Base-by-base conservation (phyloP, 306 rosid genomes). In the Pyrus bretschneideri region DNA sequence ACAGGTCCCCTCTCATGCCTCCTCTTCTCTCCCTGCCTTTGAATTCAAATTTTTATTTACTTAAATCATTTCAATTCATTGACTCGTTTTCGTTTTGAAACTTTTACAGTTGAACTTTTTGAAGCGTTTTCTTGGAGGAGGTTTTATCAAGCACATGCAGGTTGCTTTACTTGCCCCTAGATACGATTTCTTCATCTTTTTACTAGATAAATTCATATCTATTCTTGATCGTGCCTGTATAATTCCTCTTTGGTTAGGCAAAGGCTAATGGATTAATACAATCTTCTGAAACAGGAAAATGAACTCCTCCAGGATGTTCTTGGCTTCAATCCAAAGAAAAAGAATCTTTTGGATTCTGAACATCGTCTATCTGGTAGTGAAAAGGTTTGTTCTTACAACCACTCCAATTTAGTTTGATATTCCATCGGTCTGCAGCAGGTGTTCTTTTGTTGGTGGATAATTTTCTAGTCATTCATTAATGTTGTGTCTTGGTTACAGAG, bases 131-230 rank as follows among this genome's bases (percentile, higher is more conserved):
- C 92, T 92, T 80, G 97, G 96, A 64, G 97, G 97, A 81, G 98
- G 98, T 31, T 95, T 95, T 74, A 72, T 88, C 58, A 95, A 89
- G 86, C 97, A 95, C 83, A 88, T 95, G 97, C 98, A 89, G 98
- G 98, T 95, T 69, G 74, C 86, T 71, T 74, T 72, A 59, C 69
- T 73, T 22, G 6, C 58, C 25, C 21, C 2, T 11, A 0, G 11
- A 9, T 52, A 10, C 2, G 31, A 4, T 33, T 66, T 64, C 21
- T 33, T 62, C 19, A 7, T n/a, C 12, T 46, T 22, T 19, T 19
- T 33, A 22, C 22, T 17, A 18, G n/a, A 38, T 3, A 7, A 17
- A 23, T 38, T 15, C 55, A 40, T 58, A 33, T 55, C 15, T 54
- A 23, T 55, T 72, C 7, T 35, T 12, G 5, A 72, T 64, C 11